Evolutionary conservation across 495 filamentous ascomycete genomes (phyloP), one percentile per base, ranked within the genome.

Genomic region (Penicillium fimorum): DNA sequence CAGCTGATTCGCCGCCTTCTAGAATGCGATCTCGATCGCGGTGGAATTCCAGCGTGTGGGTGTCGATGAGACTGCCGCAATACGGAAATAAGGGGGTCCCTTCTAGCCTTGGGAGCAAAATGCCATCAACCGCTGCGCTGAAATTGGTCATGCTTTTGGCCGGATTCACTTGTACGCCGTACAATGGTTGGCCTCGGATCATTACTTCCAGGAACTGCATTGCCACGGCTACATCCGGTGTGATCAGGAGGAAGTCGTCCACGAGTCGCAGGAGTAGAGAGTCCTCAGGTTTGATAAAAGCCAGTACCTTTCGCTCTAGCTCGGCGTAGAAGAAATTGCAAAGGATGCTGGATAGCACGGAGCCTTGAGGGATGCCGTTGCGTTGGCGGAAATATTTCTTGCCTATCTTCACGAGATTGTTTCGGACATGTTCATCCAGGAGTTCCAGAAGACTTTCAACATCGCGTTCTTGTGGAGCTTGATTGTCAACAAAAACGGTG

Each of bases 261-360:
- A 95, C 88, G 2, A 96, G 79, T 38, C 94, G 78, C 38, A 97
- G 66, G 27, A 98, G 76, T 6, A 96, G 65, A 30, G 82, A 84
- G 8, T 89, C 74, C 3, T 77, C 70, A 4, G 74, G 65, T 2
- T 76, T 52, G 9, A 93, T 66, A 64, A 96, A 97, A 2, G 70
- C 65, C 4, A 98, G 73, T 3, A 84, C 70, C 22, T 85, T 72
- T 4, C 74, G 61, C 70, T 98, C 95, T 3, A 98, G 78, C 57
- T 92, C 83, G 4, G 87, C 93, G 65, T 97, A 97, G 67, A 97
- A 96, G 66, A 93, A 90, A 67, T 91, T 97, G 79, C 95, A 97
- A 0, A 98, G 78, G 30, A 90, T 76, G 47, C 83, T 88, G 10
- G 92, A 96, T 24, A 98, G 65, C 0, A 96, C 79, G 0, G 91